Conservation (phyloP, 306 rosid species). For the Cucurbita maxima region DNA sequence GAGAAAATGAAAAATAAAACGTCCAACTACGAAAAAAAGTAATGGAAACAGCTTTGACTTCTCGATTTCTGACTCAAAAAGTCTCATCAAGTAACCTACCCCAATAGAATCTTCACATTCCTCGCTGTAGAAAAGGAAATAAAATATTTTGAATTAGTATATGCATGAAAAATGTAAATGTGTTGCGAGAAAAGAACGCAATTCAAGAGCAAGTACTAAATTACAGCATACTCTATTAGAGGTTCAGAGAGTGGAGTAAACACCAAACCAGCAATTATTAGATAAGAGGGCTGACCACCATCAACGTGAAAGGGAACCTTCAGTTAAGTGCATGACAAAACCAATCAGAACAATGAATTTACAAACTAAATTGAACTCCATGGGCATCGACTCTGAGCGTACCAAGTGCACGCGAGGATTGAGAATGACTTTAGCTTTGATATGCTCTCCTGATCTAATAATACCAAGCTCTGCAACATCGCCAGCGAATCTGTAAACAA, state of each 20-base stretch:
- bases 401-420: slow-evolving; percentile 90
- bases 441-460: slow-evolving; percentile 56
- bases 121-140: slow-evolving; percentile 37
- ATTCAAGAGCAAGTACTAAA: neutral
- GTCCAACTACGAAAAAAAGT: neutral
- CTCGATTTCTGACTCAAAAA: neutral
- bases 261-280: slow-evolving; percentile 89
- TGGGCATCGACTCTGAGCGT: neutral
- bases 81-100: slow-evolving; percentile 32
- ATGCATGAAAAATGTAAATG: neutral
- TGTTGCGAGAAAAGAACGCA: neutral
- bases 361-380: neutral
- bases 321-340: slow-evolving; percentile 2
- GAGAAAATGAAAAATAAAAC: neutral
- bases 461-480: slow-evolving; percentile 82
- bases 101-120: slow-evolving; percentile 87
- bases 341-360: neutral
- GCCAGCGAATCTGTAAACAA: slow-evolving; percentile 74
- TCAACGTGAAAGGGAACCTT: slow-evolving; percentile 86
- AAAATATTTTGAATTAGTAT: neutral
- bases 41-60: neutral
- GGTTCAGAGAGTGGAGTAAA: slow-evolving; percentile 97
- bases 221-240: slow-evolving; percentile 61
- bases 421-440: slow-evolving; percentile 46
- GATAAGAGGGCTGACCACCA: slow-evolving; percentile 84